These are phyloP conservation scores for Talaromyces thailandensis DNA, from an alignment of 495 filamentous ascomycete genomes.

Conservation along the genomic window DNA sequence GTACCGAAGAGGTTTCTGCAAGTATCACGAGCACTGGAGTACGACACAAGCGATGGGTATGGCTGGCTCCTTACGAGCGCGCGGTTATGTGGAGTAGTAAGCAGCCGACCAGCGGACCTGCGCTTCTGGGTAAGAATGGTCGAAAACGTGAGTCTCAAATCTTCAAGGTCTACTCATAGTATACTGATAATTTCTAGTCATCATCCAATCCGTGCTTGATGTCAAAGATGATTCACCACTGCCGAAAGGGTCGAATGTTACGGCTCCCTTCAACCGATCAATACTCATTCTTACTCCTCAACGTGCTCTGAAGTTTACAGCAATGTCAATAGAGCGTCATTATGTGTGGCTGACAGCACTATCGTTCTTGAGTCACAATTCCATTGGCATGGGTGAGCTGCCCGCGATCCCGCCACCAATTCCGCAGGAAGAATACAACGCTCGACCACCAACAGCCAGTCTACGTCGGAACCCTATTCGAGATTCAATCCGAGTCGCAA, in stretches of 20 bases:
- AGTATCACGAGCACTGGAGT: slow-evolving; percentile 48
- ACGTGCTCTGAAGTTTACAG: slow-evolving; percentile 92
- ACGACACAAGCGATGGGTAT: slow-evolving; percentile 97
- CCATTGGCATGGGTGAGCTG: slow-evolving; percentile 61
- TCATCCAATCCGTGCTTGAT: slow-evolving; percentile 91
- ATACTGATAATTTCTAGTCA: slow-evolving; percentile 44
- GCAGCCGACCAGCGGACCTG: slow-evolving; percentile 80
- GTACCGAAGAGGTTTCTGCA: slow-evolving; percentile 40
- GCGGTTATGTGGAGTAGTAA: slow-evolving; percentile 98
- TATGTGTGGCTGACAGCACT: slow-evolving; percentile 92
- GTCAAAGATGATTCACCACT: slow-evolving; percentile 90
- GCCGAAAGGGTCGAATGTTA: slow-evolving; percentile 55
- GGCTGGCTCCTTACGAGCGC: slow-evolving; percentile 92
- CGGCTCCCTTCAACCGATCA: slow-evolving; percentile 74
- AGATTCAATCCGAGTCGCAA: slow-evolving; percentile 85
- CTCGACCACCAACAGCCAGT: slow-evolving; percentile 28
- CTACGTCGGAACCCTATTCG: slow-evolving; percentile 62
- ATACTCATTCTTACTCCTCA: slow-evolving; percentile 92
- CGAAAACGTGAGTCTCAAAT: slow-evolving; percentile 69
- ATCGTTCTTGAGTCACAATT: slow-evolving; percentile 85
- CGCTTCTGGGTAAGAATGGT: slow-evolving; percentile 89
- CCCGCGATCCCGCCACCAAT: slow-evolving; percentile 41
- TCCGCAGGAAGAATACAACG: slow-evolving; percentile 37
- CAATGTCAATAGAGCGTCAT: slow-evolving; percentile 71
- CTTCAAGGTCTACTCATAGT: neutral